Evolutionary conservation across 2,329 filamentous ascomycete genomes (phyloP).

Genomic region (Hirsutella thompsonii): DNA sequence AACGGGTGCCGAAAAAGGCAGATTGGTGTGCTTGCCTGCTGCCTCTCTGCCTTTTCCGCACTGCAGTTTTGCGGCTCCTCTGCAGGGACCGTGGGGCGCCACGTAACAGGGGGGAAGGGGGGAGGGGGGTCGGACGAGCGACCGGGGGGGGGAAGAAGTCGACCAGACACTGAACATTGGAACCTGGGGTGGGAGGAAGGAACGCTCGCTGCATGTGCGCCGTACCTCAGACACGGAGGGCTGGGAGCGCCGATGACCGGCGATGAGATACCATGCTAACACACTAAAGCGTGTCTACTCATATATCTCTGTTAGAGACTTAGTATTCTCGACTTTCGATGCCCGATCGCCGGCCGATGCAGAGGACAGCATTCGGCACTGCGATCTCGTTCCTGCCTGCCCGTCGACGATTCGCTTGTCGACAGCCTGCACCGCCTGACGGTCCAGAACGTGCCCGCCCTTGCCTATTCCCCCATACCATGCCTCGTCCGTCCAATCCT

Average conservation of each 20-base stretch:
- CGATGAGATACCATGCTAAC: background rate
- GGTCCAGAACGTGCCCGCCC: background rate
- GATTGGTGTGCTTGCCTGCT: too few species aligned
- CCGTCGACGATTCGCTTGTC: background rate
- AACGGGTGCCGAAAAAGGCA: too few species aligned
- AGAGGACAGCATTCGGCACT: background rate
- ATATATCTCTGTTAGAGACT: background rate
- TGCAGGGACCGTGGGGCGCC: background rate
- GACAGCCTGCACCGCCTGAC: background rate
- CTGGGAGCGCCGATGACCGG: too few species aligned
- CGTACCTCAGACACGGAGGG: too few species aligned
- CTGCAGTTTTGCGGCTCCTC: background rate
- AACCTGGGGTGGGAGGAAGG: too few species aligned
- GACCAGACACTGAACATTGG: too few species aligned
- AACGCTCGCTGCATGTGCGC: too few species aligned
- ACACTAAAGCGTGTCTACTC: background rate
- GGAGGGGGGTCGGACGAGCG: too few species aligned
- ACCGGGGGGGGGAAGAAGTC: too few species aligned
- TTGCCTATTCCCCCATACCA: background rate
- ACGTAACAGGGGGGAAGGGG: too few species aligned
- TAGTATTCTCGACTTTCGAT: background rate
- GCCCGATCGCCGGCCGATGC: background rate
- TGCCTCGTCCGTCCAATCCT: background rate
- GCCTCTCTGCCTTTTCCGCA: background rate
- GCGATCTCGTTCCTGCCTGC: background rate